A percentile compares a stretch with the other conserved stretches of the same genome.
Conservation (phyloP, 2,329 filamentous ascomycete genomes). For the Fusarium annulatum region DNA sequence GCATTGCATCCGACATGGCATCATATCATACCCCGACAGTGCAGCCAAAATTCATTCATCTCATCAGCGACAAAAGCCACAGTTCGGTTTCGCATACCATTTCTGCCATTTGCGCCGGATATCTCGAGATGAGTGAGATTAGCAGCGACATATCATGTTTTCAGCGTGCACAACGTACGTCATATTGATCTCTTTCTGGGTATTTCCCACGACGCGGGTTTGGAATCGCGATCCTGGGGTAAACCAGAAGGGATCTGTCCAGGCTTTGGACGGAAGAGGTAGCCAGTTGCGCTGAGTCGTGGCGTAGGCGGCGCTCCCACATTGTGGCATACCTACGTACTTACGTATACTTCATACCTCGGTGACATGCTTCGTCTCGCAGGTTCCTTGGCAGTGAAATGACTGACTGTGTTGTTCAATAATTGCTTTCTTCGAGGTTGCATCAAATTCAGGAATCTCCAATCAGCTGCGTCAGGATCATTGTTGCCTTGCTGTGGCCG, state of each 20-base stretch:
- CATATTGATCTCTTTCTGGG: slow-evolving; percentile 1
- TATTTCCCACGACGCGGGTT: neutral
- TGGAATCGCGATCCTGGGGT: slow-evolving; percentile 13
- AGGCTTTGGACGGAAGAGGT: slow-evolving; percentile 16
- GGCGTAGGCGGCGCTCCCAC: neutral
- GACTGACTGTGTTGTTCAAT: neutral
- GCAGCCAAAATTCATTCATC: slow-evolving; percentile 1
- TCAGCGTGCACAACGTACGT: slow-evolving; percentile 22
- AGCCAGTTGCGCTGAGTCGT: slow-evolving; percentile 3
- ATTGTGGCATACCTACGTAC: neutral
- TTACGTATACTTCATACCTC: neutral
- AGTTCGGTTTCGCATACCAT: slow-evolving; percentile 15
- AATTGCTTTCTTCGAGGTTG: neutral
- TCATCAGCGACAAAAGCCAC: slow-evolving; percentile 9
- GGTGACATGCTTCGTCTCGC: slow-evolving; percentile 21
- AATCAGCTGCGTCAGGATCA: slow-evolving; percentile 9
- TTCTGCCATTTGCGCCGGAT: neutral
- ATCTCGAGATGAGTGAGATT: slow-evolving; percentile 13
- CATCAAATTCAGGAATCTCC: neutral
- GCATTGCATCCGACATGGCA: neutral
- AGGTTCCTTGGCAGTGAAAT: slow-evolving; percentile 1
- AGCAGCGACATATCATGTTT: slow-evolving; percentile 3
- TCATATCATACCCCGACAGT: slow-evolving; percentile 14
- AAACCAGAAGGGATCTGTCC: slow-evolving; percentile 6
- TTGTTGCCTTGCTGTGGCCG: slow-evolving; percentile 4